Conservation (phyloP, 2,329 filamentous ascomycete genomes). For the Aspergillus sp. region DNA sequence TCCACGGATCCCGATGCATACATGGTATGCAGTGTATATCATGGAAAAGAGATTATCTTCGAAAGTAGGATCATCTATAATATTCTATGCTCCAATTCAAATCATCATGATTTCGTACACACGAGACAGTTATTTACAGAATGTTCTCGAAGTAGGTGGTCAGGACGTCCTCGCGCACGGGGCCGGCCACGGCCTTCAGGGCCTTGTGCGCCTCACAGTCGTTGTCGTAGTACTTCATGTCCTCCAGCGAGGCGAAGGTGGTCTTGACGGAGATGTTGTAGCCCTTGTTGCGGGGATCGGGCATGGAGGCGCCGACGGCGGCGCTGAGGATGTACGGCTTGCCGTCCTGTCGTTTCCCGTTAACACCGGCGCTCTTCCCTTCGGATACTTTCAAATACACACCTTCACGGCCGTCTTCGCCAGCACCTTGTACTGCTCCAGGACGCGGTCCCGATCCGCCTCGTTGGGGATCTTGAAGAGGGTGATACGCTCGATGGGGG, state of each 20-base stretch:
- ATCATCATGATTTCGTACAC: not conserved
- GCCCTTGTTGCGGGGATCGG: constrained; percentile 62
- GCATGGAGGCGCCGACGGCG: constrained; percentile 54
- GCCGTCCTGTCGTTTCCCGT: constrained; percentile 55
- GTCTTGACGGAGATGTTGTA: constrained; percentile 65
- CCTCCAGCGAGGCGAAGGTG: constrained; percentile 63
- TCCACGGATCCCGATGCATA: constrained; percentile 10
- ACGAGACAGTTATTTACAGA: constrained; percentile 18
- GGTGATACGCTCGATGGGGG: constrained; percentile 50
- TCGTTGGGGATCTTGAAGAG: constrained; percentile 54
- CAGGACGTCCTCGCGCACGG: constrained; percentile 36
- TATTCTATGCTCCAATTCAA: not conserved
- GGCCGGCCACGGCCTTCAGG: constrained; percentile 39
- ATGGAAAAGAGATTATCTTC: constrained; percentile 14
- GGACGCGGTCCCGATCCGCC: constrained; percentile 41
- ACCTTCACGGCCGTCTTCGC: constrained; percentile 47
- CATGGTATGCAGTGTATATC: constrained; percentile 28
- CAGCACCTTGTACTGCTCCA: constrained; percentile 47
- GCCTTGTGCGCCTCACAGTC: constrained; percentile 56
- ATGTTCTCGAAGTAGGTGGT: constrained; percentile 39
- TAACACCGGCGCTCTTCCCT: not conserved
- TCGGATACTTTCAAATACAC: constrained; percentile 3
- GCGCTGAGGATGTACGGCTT: constrained; percentile 67
- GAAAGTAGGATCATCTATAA: no score
- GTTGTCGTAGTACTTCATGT: constrained; percentile 69